phyloP scores from a whole-genome alignment of 495 filamentous ascomycete species.

The Penicillium goetzii region DNA sequence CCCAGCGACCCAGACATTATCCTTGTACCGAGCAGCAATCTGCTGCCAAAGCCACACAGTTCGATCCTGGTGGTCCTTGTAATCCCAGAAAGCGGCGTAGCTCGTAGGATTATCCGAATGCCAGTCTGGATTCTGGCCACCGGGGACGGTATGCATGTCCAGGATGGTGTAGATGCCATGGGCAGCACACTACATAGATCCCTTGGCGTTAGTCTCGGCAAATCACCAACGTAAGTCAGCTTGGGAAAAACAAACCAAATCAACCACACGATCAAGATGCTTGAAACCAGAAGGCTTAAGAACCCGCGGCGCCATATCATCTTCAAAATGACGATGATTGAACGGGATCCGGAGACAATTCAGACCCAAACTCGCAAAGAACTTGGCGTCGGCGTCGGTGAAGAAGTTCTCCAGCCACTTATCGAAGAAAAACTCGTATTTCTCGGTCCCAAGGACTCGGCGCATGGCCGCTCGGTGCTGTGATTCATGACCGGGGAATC shows the following conservation, averaged over 20 bases:
- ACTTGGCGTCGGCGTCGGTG: constrained; percentile 61
- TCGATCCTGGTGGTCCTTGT: constrained; percentile 63
- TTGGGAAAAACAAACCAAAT: constrained; percentile 35
- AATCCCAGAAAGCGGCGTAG: constrained; percentile 66
- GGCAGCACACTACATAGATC: constrained; percentile 47
- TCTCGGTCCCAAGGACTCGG: constrained; percentile 54
- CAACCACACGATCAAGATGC: constrained; percentile 61
- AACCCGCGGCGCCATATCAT: constrained; percentile 63
- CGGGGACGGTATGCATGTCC: constrained; percentile 66
- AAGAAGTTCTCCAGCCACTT: constrained; percentile 68
- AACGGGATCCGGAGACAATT: constrained; percentile 68
- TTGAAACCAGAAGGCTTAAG: constrained; percentile 61
- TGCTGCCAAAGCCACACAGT: constrained; percentile 63
- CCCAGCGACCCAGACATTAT: constrained; percentile 61
- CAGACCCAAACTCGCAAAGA: constrained; percentile 59
- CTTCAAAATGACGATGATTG: constrained; percentile 68
- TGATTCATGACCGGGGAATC: constrained; percentile 63
- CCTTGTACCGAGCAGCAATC: constrained; percentile 59
- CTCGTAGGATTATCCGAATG: constrained; percentile 60
- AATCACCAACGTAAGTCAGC: background rate
- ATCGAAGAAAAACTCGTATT: constrained; percentile 53
- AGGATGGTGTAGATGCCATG: constrained; percentile 63
- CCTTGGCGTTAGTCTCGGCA: no score
- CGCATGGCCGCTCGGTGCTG: constrained; percentile 60
- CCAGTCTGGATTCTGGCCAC: constrained; percentile 69